Percentiles rank a stretch among this genome's conserved stretches.
Conservation (phyloP, 345 rosid genomes). For the Chamaenerion angustifolium region DNA sequence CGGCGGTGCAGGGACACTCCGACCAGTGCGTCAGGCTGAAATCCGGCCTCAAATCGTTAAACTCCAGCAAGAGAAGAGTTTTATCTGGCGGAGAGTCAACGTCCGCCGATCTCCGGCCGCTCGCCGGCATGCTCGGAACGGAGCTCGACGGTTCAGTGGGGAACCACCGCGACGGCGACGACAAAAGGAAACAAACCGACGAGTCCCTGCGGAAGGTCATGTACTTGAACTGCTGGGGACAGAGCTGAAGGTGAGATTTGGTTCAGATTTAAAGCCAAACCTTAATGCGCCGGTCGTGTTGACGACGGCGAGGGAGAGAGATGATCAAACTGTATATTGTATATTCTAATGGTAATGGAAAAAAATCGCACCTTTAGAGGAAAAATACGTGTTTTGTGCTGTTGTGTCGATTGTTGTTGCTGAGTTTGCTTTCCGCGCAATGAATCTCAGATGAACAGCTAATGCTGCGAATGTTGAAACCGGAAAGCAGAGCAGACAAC, state of each 20-base stretch:
- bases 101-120: conserved; percentile 39
- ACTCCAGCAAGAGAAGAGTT: conserved; percentile 29
- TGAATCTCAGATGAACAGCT: too few relatives aligned
- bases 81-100: conserved; percentile 12
- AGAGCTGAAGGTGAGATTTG: conserved; percentile 1
- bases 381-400: background rate
- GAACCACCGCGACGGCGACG: conserved; percentile 9
- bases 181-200: conserved; percentile 25
- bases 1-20: conserved; percentile 50
- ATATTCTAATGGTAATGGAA: background rate
- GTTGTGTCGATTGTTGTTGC: background rate
- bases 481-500: too few relatives aligned
- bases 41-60: conserved; percentile 29
- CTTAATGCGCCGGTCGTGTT: background rate
- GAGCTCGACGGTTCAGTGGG: conserved; percentile 19
- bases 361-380: too few relatives aligned
- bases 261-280: background rate
- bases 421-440: too few relatives aligned
- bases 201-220: conserved; percentile 68
- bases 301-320: background rate
- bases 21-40: conserved; percentile 47
- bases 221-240: conserved; percentile 54
- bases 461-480: too few relatives aligned
- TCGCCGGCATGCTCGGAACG: conserved; percentile 26
- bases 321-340: background rate